Base-by-base conservation (phyloP, 2,329 filamentous ascomycete species). In the Diaporthe vaccinii region DNA sequence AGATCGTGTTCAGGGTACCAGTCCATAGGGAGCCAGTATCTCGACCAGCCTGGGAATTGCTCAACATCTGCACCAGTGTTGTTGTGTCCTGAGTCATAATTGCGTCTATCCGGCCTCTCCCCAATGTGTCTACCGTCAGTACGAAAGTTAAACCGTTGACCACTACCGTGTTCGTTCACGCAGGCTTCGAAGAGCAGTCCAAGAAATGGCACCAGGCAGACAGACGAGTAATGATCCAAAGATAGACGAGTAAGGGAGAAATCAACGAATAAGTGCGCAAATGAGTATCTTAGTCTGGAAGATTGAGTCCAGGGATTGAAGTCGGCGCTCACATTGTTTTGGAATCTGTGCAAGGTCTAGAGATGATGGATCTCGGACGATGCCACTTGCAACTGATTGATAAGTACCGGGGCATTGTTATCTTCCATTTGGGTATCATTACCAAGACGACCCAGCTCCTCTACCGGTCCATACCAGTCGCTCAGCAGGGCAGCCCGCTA, bases 301-400 rank as follows among this genome's bases (percentile, higher is more conserved):
- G 22, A 8, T 31, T 17, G 39, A 28, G 15, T 41, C 15, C 8
- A 31, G 39, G 7, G 36, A 28, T 28, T 6, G 15, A 17, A 2
- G 0, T 44, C 15, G 2, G 14, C n/a, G 14, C n/a, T 7, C n/a
- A 28, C 3, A 12, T 2, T 22, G 9, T 6, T 1, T 46, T 39
- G 20, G 9, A 20, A 31, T 28, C 1, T 1, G 9, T 20, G 14
- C 5, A 39, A 39, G 36, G 12, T 39, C 12, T 15, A 12, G 3
- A 39, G 36, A 39, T 39, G 12, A 39, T 39, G 4, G 12, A 5
- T 39, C 36, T 5, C 12, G 36, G 36, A 3, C 14, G 36, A 14
- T 39, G 10, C 12, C 12, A 14, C 12, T 39, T 39, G 4, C 4
- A 14, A 39, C 12, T 39, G 36, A 39, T 14, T 1, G 36, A 44